Base-by-base conservation (phyloP, 192 early-diverging fungal species). In the Linnemannia elongata region DNA sequence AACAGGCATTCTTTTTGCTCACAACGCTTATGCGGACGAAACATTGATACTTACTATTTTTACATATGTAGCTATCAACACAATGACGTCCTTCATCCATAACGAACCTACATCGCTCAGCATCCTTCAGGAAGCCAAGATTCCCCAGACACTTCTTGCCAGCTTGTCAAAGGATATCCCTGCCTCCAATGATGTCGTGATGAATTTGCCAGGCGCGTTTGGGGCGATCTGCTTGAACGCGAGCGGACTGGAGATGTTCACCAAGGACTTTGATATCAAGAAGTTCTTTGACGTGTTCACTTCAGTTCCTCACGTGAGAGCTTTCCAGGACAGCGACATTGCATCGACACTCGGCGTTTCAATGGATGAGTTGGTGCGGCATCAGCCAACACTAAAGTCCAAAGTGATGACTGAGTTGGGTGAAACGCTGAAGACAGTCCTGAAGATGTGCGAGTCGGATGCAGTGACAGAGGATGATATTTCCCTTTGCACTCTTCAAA, bases 41-140 rank as follows among this genome's bases (percentile, higher is more conserved):
- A 27, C n/a, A n/a, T 75, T 73, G 8, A 15, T 33, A 72, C 44
- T 9, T 35, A 82, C 39, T 52, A 52, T 90, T 88, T 83, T 76
- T 94, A 6, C 93, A 92, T 70, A 92, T 91, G 82, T 94, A 78
- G 97, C 97, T 0, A 95, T 97, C 78, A 97, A 98, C 82, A 95
- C 98, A 54, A 97, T 96, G 93, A 94, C 98, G 0, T 97, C 96
- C 7, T 96, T 99, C 71, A 97, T 99, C 49, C 97, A 99, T 82
- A 99, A 99, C 80, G 99, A 99, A 76, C 99, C 99, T 2, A 99
- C 98, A 1, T 97, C 94, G 20, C 89, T 99, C 38, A 87, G 95
- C 13, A 98, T 99, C 73, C 91, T 99, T 49, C 99, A 99, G 86
- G 99, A 99, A 88, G 90, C 94, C 12, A 92, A 94, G 63, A 88